Percentiles rank a stretch among this genome's conserved stretches.
These are phyloP conservation scores for Tirmania nivea DNA, from an alignment of 495 filamentous ascomycete species.

Conservation along the genomic window DNA sequence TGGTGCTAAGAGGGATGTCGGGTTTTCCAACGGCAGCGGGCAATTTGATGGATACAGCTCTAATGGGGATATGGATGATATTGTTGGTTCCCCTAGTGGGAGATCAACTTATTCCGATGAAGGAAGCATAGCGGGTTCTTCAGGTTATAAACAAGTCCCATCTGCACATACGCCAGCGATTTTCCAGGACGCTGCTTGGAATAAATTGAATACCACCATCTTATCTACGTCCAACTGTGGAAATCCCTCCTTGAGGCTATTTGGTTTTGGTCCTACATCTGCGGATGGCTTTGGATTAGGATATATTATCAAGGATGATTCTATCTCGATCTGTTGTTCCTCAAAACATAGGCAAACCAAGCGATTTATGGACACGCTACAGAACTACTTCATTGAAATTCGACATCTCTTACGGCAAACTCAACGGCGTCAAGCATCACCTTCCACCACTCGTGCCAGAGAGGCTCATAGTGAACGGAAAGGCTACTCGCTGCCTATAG, in stretches of 20 bases:
- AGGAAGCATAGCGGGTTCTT: neutral
- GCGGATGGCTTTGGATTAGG: slow-evolving; percentile 94
- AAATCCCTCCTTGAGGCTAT: slow-evolving; percentile 88
- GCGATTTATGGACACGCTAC: slow-evolving; percentile 70
- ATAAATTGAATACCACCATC: slow-evolving; percentile 84
- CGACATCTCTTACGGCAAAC: slow-evolving; percentile 55
- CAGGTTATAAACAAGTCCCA: slow-evolving; percentile 4
- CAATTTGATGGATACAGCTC: neutral
- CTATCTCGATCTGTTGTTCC: slow-evolving; percentile 72
- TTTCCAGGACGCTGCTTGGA: slow-evolving; percentile 81
- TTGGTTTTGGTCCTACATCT: slow-evolving; percentile 87
- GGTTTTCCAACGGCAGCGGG: neutral
- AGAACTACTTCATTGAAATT: slow-evolving; percentile 76
- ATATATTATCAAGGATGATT: slow-evolving; percentile 96
- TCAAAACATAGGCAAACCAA: slow-evolving; percentile 85
- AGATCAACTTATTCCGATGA: neutral
- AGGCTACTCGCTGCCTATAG: slow-evolving; percentile 25
- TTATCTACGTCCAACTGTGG: slow-evolving; percentile 96
- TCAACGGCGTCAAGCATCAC: slow-evolving; percentile 26
- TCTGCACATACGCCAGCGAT: slow-evolving; percentile 40
- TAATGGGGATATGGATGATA: neutral
- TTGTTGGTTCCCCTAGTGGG: neutral
- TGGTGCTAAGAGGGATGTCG: slow-evolving; percentile 18
- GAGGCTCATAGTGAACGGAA: slow-evolving; percentile 35
- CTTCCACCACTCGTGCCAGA: slow-evolving; percentile 38